Evolutionary conservation across 352 stramenopile genomes (phyloP).

Genomic region (Pythium guiyangense): DNA sequence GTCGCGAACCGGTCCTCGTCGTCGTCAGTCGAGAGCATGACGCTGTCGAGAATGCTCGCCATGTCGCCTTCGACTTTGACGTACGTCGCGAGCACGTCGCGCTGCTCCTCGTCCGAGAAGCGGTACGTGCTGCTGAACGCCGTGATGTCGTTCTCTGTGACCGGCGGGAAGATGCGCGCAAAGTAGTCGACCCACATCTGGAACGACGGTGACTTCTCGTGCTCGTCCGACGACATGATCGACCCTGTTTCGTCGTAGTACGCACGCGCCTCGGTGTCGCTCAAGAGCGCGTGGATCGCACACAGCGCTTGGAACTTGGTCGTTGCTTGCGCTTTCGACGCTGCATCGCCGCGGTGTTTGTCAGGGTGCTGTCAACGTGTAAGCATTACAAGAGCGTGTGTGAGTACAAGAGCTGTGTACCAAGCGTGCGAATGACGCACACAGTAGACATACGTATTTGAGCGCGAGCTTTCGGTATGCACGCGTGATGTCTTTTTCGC

Average conservation of each 20-base stretch:
- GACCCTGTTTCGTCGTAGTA: conserved; percentile 86
- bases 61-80: conserved; percentile 75
- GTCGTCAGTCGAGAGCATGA: conserved; percentile 87
- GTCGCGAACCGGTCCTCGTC: conserved; percentile 61
- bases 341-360: conserved; percentile 80
- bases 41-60: conserved; percentile 69
- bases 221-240: conserved; percentile 45
- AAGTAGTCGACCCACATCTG: conserved; percentile 88
- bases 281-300: conserved; percentile 84
- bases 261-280: conserved; percentile 58
- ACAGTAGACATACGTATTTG: conserved; percentile 42
- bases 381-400: too few species aligned
- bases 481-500: conserved; percentile 67
- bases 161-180: conserved; percentile 83
- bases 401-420: too few species aligned
- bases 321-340: conserved; percentile 42
- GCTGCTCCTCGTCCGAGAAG: conserved; percentile 78
- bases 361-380: conserved; percentile 87
- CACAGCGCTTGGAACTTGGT: conserved; percentile 87
- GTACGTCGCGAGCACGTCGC: conserved; percentile 80
- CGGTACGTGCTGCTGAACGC: conserved; percentile 79
- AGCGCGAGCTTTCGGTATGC: conserved; percentile 69
- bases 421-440: too few species aligned
- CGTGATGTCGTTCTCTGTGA: conserved; percentile 75
- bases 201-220: conserved; percentile 44